A percentile compares a stretch with the other conserved stretches of the same genome.
phyloP scores from a whole-genome alignment of 1,139 yeast genomes.

The Kodamaea sp. region DNA sequence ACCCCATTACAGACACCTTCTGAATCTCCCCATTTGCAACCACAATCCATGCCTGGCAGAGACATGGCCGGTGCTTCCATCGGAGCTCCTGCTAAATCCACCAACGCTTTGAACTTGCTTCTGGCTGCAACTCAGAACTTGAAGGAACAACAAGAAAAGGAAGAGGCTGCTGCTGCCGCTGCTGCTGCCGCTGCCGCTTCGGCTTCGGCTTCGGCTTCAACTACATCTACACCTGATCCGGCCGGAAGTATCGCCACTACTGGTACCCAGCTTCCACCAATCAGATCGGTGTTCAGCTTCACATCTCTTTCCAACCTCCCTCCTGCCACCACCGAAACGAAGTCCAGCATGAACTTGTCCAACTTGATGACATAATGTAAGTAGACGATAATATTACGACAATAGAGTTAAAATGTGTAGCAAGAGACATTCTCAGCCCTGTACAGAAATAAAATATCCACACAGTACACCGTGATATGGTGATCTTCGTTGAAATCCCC shows the following conservation, averaged over 20 bases:
- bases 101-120: conserved; percentile 18
- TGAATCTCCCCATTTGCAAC: conserved; percentile 43
- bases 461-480: no score
- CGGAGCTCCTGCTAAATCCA: neutral
- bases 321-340: conserved; percentile 9
- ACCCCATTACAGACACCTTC: conserved; percentile 48
- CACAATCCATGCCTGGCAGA: conserved; percentile 16
- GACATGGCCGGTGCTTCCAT: conserved; percentile 1
- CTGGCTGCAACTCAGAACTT: conserved; percentile 26
- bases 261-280: conserved; percentile 48
- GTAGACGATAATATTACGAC: no score
- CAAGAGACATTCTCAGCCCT: no score
- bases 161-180: conserved; percentile 4
- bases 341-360: conserved; percentile 16
- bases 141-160: conserved; percentile 15
- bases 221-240: neutral
- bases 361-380: conserved; percentile 15
- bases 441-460: no score
- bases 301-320: conserved; percentile 16
- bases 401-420: no score
- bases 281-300: conserved; percentile 41
- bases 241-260: conserved; percentile 38
- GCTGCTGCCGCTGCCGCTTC: no score
- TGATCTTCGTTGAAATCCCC: no score
- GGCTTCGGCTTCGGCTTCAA: no score